Base-by-base conservation (phyloP, 192 early-diverging fungal species). In the Coemansia sp. region DNA sequence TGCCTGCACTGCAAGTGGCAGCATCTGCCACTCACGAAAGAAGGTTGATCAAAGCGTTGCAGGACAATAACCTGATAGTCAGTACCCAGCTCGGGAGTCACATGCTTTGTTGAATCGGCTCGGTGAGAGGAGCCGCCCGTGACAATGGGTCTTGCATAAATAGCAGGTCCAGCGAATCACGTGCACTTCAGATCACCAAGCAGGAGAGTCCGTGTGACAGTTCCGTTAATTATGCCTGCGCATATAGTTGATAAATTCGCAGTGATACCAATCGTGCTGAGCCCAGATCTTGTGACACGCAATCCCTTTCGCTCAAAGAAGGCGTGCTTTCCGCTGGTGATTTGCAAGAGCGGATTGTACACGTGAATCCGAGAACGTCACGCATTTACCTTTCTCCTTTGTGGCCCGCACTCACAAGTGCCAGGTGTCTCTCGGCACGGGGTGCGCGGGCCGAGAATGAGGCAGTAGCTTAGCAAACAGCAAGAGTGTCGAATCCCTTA, bases 181-280 rank as follows among this genome's bases (percentile, higher is more conserved):
- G 60, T 43, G 60, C 46, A 34, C 42, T 34, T 10, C 43, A 28
- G 60, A 48, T 62, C 60, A 31, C 31, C 46, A 11, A 45, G 8
- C 38, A 13, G 9, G 8, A 39, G 13, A n/a, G 14, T 21, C 38
- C 59, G 23, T 37, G 23, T 60, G 59, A 60, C 60, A 62, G 60
- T 61, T 45, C 60, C 40, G 60, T 40, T 61, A 42, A 42, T 42
- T 62, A 5, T 33, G 59, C 21, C 10, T 36, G 18, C 8, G 58
- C 58, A 7, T 43, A 20, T n/a, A 20, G n/a, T 20, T n/a, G 42
- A 45, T 45, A 45, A 45, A 26, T 26, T 9, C 46, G 46, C 46
- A 26, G 46, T 21, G 46, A 50, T 21, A 50, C 46, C 59, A 60
- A 60, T 60, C 9, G 20, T 24, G 26, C 20, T 42, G 28, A 23